Conservation (phyloP, 2,329 filamentous ascomycete genomes). For the Talaromyces funiculosus region DNA sequence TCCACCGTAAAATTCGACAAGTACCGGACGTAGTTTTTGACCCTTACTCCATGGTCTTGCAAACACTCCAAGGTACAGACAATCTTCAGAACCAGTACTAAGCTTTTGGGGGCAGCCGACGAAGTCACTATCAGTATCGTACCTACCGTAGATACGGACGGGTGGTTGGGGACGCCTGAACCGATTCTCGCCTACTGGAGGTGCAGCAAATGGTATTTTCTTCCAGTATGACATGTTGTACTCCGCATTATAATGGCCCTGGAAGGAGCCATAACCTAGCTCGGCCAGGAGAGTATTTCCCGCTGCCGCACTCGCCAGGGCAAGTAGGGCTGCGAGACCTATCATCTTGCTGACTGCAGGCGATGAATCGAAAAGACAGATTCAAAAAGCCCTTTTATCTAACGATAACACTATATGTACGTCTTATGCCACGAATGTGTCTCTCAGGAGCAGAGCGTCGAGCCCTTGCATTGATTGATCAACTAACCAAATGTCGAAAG, state of each 20-base stretch:
- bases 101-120: neutral
- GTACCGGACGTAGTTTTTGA: neutral
- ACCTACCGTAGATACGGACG: neutral
- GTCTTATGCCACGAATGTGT: neutral
- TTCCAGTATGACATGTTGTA: conserved; percentile 54
- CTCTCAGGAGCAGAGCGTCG: neutral
- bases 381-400: no score
- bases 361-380: neutral
- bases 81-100: neutral
- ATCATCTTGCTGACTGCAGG: neutral
- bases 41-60: neutral
- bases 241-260: neutral
- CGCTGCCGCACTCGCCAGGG: neutral
- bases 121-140: neutral
- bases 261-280: neutral
- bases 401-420: no score
- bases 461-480: neutral
- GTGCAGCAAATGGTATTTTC: conserved; percentile 57
- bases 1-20: neutral
- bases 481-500: no score
- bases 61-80: neutral
- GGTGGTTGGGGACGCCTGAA: conserved; percentile 59
- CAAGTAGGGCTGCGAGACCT: neutral
- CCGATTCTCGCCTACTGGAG: conserved; percentile 53
- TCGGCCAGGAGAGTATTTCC: neutral